phyloP scores from a whole-genome alignment of 1,139 yeast genomes.

The Pichia sp. region DNA sequence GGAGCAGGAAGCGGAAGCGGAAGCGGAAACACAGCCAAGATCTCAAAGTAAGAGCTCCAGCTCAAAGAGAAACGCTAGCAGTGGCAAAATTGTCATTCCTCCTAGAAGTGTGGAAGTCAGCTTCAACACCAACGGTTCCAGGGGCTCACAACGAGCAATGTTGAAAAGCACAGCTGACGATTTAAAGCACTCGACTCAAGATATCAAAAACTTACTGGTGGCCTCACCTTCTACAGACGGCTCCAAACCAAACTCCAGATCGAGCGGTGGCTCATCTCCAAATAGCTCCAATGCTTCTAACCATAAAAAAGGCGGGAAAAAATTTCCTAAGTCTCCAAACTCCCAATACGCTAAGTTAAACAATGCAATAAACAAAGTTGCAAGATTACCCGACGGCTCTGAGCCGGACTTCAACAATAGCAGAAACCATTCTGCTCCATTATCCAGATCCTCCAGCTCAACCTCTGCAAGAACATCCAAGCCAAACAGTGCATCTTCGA shows the following conservation, averaged over 20 bases:
- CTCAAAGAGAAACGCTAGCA: background rate
- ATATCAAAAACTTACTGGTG: constrained; percentile 24
- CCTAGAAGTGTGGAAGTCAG: constrained; percentile 23
- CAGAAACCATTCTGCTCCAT: background rate
- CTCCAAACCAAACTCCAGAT: constrained; percentile 40
- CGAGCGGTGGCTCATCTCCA: background rate
- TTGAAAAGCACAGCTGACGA: constrained; percentile 23
- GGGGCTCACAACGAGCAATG: constrained; percentile 21
- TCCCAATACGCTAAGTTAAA: constrained; percentile 7
- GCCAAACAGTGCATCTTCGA: constrained; percentile 11
- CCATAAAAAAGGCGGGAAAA: constrained; percentile 2
- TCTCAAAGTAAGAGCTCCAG: background rate
- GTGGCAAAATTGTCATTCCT: constrained; percentile 20
- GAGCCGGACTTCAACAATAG: constrained; percentile 40
- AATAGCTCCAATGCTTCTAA: background rate
- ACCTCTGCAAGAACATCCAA: constrained; percentile 25
- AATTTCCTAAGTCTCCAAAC: constrained; percentile 5
- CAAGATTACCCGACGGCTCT: constrained; percentile 41
- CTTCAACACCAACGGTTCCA: constrained; percentile 9
- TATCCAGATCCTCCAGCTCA: constrained; percentile 23
- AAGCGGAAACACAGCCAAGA: background rate
- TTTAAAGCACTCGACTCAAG: constrained; percentile 23
- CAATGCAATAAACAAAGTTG: constrained; percentile 4
- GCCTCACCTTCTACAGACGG: constrained; percentile 38
- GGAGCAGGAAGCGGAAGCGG: background rate